Percentiles rank a stretch among this genome's conserved stretches.
phyloP scores from a whole-genome alignment of 108 stramenopile genomes.

The Hondaea fermentalgiana region DNA sequence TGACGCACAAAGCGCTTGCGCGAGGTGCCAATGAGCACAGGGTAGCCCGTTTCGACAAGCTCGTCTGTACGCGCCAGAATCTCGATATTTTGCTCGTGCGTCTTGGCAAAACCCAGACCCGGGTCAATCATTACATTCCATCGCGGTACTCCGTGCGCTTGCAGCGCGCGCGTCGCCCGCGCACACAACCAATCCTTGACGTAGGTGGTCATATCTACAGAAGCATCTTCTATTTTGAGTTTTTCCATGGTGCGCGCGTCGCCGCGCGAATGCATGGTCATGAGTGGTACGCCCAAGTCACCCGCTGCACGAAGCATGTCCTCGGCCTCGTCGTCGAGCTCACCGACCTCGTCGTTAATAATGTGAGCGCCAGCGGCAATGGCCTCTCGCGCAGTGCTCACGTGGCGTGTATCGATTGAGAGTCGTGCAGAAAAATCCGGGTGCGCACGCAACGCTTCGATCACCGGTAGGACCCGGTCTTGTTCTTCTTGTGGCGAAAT shows the following conservation, averaged over 20 bases:
- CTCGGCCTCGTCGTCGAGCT: slow-evolving; percentile 58
- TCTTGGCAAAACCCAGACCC: slow-evolving; percentile 94
- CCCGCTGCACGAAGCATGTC: slow-evolving; percentile 73
- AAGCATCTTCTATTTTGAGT: slow-evolving; percentile 52
- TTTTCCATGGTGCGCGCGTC: slow-evolving; percentile 78
- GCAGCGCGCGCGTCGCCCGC: slow-evolving; percentile 59
- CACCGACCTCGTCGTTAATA: slow-evolving; percentile 91
- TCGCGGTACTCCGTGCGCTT: slow-evolving; percentile 56
- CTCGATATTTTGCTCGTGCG: slow-evolving; percentile 58
- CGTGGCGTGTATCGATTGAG: slow-evolving; percentile 87
- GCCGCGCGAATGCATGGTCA: slow-evolving; percentile 92
- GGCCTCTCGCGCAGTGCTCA: slow-evolving; percentile 70
- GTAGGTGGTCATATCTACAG: slow-evolving; percentile 54
- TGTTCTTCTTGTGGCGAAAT: slow-evolving; percentile 67
- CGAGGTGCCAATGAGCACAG: slow-evolving; percentile 77
- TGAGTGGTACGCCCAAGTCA: slow-evolving; percentile 63
- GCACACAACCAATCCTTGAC: slow-evolving; percentile 54
- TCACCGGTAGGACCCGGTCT: slow-evolving; percentile 68
- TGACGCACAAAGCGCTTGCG: slow-evolving; percentile 86
- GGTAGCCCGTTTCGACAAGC: slow-evolving; percentile 38
- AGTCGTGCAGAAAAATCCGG: slow-evolving; percentile 44
- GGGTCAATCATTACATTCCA: slow-evolving; percentile 85
- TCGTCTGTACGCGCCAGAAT: slow-evolving; percentile 53
- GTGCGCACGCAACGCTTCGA: slow-evolving; percentile 55
- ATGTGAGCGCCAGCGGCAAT: slow-evolving; percentile 82